Evolutionary conservation across 352 stramenopile species (phyloP), one percentile per base, ranked within the genome.

Genomic region (Phytophthora agathidicida): DNA sequence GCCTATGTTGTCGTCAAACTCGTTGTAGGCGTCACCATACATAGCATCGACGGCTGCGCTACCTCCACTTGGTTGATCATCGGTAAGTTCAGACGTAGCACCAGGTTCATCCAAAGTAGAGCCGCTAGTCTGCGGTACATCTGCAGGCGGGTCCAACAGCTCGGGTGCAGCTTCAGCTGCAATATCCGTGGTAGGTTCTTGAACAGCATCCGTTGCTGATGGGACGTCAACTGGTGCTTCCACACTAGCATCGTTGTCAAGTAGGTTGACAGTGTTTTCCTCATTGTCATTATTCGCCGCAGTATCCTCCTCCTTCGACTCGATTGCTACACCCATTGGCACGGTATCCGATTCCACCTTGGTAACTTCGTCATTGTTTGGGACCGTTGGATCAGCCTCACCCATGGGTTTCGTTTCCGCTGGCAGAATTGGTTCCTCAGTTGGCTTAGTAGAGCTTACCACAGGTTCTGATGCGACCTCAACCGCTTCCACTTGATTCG

Each of bases 21-120:
- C 77, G 16, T 63, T 73, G 38, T 79, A 81, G 23, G 71, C 65
- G 46, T 88, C 80, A 7, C 63, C 75, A 33, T 88, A 89, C 55
- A 89, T 67, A 31, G 73, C 75, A 60, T 86, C 75, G 3, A 60
- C 54, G 26, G 41, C 39, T 1, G 50, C 38, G 30, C 14, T 68
- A 5, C n/a, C 39, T 26, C 13, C 49, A 38, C 56, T 51, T 44
- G 48, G 31, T 14, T 70, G 59, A 4, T 45, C 23, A 2, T 65
- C 35, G 9, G 24, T 35, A 36, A 23, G 30, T 7, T 52, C 35
- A 24, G 17, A 7, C 5, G 13, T 14, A 27, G 31, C 42, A 47
- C 22, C 39, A 7, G 24, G 10, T 9, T 62, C 35, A 46, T 55
- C 46, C 9, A 30, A 22, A 37, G 17, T 26, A 4, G 44, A 20